Percentiles rank a stretch among this genome's conserved stretches.
phyloP scores from a whole-genome alignment of 257 asterid genomes.

The Solanum pimpinellifolium region DNA sequence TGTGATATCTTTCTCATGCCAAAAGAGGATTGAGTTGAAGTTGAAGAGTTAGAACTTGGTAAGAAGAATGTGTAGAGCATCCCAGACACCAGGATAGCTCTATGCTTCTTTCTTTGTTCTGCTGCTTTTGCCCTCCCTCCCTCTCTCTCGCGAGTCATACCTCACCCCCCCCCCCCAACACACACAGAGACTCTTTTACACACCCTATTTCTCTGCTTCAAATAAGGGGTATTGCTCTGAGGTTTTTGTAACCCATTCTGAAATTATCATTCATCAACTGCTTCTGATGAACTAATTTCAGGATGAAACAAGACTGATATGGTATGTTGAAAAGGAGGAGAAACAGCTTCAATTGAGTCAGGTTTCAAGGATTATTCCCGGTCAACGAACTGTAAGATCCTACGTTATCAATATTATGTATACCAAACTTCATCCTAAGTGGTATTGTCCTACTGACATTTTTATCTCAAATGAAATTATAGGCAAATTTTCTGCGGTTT shows the following conservation, averaged over 20 bases:
- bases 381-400: conserved; percentile 72
- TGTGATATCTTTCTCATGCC: background rate
- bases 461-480: conserved; percentile 11
- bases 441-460: background rate
- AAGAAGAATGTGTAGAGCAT: background rate
- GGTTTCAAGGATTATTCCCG: conserved; percentile 63
- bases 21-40: background rate
- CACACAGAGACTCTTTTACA: background rate
- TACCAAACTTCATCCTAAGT: background rate
- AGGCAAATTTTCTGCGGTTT: conserved; percentile 52
- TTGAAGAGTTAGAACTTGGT: background rate
- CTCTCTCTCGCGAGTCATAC: background rate
- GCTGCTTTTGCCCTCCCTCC: background rate
- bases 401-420: background rate
- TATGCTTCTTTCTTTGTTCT: background rate
- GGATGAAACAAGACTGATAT: conserved; percentile 55
- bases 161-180: background rate
- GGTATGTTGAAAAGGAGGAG: conserved; percentile 57
- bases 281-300: conserved; percentile 13
- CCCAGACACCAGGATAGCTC: background rate
- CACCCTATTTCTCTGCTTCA: background rate
- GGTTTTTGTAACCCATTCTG: background rate
- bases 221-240: background rate
- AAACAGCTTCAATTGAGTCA: conserved; percentile 45
- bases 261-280: background rate